phyloP scores from a whole-genome alignment of 2,329 filamentous ascomycete genomes.

The Fusarium sacchari region DNA sequence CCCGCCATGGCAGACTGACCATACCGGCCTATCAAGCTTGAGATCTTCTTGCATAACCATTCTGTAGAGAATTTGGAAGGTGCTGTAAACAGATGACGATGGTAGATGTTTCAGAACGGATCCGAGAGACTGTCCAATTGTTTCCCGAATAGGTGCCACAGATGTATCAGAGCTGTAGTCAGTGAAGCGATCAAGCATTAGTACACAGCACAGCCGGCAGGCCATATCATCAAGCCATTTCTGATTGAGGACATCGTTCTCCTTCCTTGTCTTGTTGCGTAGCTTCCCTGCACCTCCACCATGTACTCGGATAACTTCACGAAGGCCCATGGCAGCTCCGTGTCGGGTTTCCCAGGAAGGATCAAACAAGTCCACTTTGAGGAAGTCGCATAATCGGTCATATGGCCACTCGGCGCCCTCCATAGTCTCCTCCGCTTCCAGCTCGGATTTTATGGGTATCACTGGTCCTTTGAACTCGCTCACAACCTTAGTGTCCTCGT shows the following conservation, averaged over 20 bases:
- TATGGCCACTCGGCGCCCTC: constrained; percentile 92
- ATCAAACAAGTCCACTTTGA: constrained; percentile 94
- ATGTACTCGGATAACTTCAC: constrained; percentile 92
- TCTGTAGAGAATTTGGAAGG: constrained; percentile 85
- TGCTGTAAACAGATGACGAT: constrained; percentile 79
- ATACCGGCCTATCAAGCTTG: constrained; percentile 76
- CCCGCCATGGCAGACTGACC: constrained; percentile 96
- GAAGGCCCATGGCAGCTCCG: constrained; percentile 92
- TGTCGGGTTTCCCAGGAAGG: constrained; percentile 94
- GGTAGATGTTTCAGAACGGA: constrained; percentile 88
- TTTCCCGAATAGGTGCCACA: constrained; percentile 94
- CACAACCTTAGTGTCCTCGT: constrained; percentile 92
- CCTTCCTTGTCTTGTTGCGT: constrained; percentile 72
- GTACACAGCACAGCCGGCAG: constrained; percentile 92
- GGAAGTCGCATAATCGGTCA: constrained; percentile 90
- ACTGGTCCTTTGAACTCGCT: constrained; percentile 92
- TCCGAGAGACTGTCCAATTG: constrained; percentile 91
- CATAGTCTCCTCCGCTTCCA: constrained; percentile 80
- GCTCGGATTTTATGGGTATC: constrained; percentile 83
- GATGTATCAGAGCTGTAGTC: constrained; percentile 98
- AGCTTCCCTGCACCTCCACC: constrained; percentile 86
- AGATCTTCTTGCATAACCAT: constrained; percentile 93
- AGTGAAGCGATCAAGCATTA: constrained; percentile 97
- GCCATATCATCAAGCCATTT: constrained; percentile 93
- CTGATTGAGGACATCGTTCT: constrained; percentile 84